These are phyloP conservation scores for Tolypocladium amazonense DNA, from an alignment of 2,329 filamentous ascomycete genomes.

Conservation along the genomic window DNA sequence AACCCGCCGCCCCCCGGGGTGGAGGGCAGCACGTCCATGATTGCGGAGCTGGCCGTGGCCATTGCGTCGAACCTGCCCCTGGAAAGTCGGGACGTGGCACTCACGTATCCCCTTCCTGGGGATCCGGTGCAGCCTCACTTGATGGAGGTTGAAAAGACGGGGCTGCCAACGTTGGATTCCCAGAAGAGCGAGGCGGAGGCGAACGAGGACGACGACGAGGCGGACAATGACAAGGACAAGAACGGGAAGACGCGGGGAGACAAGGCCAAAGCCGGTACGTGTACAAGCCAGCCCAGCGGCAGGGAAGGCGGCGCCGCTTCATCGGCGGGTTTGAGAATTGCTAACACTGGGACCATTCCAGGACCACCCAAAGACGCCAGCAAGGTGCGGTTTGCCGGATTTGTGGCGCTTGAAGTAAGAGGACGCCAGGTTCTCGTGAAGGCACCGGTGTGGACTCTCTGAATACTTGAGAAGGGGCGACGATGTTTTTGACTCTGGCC, in stretches of 20 bases:
- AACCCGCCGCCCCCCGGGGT: conserved; percentile 71
- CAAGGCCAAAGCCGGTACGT: conserved; percentile 39
- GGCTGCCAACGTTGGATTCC: conserved; percentile 50
- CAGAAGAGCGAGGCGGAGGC: conserved; percentile 30
- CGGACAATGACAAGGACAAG: conserved; percentile 32
- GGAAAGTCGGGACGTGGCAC: conserved; percentile 81
- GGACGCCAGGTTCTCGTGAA: conserved; percentile 67
- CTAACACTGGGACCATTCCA: conserved; percentile 28
- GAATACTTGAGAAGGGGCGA: conserved; percentile 1
- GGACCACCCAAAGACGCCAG: conserved; percentile 33
- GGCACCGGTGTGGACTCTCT: conserved; percentile 60
- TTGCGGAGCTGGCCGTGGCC: conserved; percentile 79
- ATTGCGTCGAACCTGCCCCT: conserved; percentile 79
- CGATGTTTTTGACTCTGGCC: neutral
- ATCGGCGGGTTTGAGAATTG: conserved; percentile 16
- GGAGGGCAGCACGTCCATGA: conserved; percentile 84
- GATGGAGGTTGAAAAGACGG: conserved; percentile 79
- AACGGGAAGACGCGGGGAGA: conserved; percentile 28
- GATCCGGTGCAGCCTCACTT: conserved; percentile 56
- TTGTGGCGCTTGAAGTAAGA: conserved; percentile 63
- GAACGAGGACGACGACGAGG: conserved; percentile 27
- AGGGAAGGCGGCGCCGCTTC: conserved; percentile 16
- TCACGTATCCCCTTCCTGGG: conserved; percentile 76
- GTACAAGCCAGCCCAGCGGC: conserved; percentile 5
- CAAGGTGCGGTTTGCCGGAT: conserved; percentile 65